phyloP scores from a whole-genome alignment of 208 protist species.

The Trypanosoma congolense region DNA sequence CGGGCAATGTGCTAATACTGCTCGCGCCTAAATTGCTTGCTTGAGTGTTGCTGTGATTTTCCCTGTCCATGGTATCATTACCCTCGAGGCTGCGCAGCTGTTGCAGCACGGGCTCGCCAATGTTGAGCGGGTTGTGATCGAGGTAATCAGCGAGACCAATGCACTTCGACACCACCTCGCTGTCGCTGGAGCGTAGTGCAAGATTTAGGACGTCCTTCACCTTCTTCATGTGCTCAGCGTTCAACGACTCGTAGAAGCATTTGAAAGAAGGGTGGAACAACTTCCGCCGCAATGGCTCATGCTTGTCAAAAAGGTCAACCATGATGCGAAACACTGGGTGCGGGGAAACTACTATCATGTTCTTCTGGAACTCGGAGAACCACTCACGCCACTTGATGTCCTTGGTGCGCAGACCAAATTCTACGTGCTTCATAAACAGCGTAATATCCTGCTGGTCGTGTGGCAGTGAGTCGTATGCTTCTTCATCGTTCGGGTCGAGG shows the following conservation, averaged over 20 bases:
- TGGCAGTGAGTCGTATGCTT: slow-evolving; percentile 8
- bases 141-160: slow-evolving; percentile 87
- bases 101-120: slow-evolving; percentile 66
- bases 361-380: slow-evolving; percentile 86
- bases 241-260: slow-evolving; percentile 82
- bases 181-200: slow-evolving; percentile 74
- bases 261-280: slow-evolving; percentile 89
- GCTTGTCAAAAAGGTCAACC: slow-evolving; percentile 88
- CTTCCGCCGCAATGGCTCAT: slow-evolving; percentile 83
- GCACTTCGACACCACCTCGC: slow-evolving; percentile 78
- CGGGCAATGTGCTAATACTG: not conserved
- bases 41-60: slow-evolving; percentile 18
- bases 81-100: slow-evolving; percentile 50
- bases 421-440: slow-evolving; percentile 83
- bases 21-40: slow-evolving; percentile 3
- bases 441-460: slow-evolving; percentile 47
- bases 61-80: slow-evolving; percentile 17
- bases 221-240: slow-evolving; percentile 81
- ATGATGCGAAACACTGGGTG: slow-evolving; percentile 86
- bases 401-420: slow-evolving; percentile 66
- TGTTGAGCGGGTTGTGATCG: slow-evolving; percentile 76
- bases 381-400: slow-evolving; percentile 84
- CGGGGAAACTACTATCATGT: slow-evolving; percentile 82
- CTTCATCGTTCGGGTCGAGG: slow-evolving; percentile 13
- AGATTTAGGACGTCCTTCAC: slow-evolving; percentile 81